Evolutionary conservation across 208 protist species (phyloP).

Genomic region (Naegleria gruberi): DNA sequence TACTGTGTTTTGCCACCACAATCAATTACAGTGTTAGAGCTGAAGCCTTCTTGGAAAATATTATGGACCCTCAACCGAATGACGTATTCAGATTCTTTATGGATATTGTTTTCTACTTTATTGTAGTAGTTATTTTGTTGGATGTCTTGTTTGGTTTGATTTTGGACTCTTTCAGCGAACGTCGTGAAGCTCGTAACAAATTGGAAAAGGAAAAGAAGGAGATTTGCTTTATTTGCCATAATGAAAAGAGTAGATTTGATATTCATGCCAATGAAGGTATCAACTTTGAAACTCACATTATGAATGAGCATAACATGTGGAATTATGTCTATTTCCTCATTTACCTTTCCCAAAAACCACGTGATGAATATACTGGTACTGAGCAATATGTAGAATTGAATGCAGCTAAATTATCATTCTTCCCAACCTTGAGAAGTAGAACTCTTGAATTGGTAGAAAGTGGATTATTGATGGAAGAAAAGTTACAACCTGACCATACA

Average conservation of each 20-base stretch:
- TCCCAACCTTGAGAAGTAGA: not conserved
- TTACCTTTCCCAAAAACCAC: constrained; percentile 64
- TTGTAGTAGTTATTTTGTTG: constrained; percentile 54
- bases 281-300: constrained; percentile 69
- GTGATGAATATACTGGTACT: constrained; percentile 63
- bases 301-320: constrained; percentile 86
- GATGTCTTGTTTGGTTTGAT: constrained; percentile 67
- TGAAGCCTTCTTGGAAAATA: not conserved
- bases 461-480: not conserved
- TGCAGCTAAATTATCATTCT: constrained; percentile 46
- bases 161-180: constrained; percentile 49
- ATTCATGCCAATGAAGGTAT: constrained; percentile 5
- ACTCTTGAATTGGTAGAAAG: not conserved
- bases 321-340: constrained; percentile 84
- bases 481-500: too few relatives aligned
- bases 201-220: constrained; percentile 39
- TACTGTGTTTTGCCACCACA: not conserved
- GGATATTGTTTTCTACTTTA: constrained; percentile 46
- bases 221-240: constrained; percentile 58
- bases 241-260: constrained; percentile 46
- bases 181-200: constrained; percentile 33
- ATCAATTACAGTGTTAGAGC: not conserved
- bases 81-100: constrained; percentile 11
- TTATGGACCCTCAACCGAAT: not conserved
- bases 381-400: constrained; percentile 59